Base-by-base conservation (phyloP, 768 basidiomycete species). In the Cytidiella melzeri region DNA sequence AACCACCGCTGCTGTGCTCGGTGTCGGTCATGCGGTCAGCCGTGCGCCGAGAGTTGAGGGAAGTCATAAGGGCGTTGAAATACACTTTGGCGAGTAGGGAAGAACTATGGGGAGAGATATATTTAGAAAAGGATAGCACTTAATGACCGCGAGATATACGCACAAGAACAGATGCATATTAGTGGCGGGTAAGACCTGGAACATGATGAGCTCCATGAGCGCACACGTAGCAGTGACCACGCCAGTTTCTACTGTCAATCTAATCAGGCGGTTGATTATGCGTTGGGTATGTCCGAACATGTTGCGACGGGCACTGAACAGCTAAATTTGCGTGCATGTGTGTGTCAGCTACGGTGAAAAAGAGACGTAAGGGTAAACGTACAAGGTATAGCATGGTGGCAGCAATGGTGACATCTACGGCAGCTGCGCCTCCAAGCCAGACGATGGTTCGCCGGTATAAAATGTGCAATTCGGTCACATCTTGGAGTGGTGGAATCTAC, bases 341-440 rank as follows among this genome's bases (percentile, higher is more conserved):
- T n/a, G n/a, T n/a, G n/a, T n/a, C n/a, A n/a, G n/a, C n/a, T n/a
- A n/a, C n/a, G n/a, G n/a, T n/a, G n/a, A n/a, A n/a, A n/a, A n/a
- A n/a, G n/a, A n/a, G n/a, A n/a, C n/a, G n/a, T n/a, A n/a, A n/a
- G n/a, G n/a, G n/a, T n/a, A n/a, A n/a, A n/a, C n/a, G n/a, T n/a
- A n/a, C n/a, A n/a, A 56, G 55, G 45, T 50, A 58, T 2, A 55
- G 53, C 34, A 66, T 60, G 20, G 23, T 23, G 13, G 37, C 20
- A 2, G 65, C 64, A 48, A 66, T 67, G 25, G 61, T 37, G 10
- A 63, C 53, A 45, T 67, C 65, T 18, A 55, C 57, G 3, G 60
- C 26, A 39, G 57, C 43, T 15, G 46, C 40, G 15, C 42, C 51
- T 5, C 57, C 41, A 19, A 63, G 48, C 64, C 64, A 65, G 11